A percentile compares a stretch with the other conserved stretches of the same genome.
These are phyloP conservation scores for Botrytis medusae DNA, from an alignment of 2,329 filamentous ascomycete species.

Conservation along the genomic window DNA sequence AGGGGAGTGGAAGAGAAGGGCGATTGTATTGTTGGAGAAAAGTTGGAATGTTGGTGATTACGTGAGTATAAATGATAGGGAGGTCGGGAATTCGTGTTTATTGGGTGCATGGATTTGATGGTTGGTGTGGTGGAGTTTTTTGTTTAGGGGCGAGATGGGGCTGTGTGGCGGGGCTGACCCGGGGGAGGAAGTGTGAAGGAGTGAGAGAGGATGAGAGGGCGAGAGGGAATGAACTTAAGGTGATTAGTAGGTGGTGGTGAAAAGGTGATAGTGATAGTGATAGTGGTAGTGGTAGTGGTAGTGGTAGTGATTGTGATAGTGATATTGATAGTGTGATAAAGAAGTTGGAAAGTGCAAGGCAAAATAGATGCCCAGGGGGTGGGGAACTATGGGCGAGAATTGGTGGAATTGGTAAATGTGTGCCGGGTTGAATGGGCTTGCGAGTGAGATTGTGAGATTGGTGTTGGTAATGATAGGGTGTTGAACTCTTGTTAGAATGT, in stretches of 20 bases:
- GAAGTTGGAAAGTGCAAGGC: not conserved
- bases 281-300: no score
- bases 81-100: not conserved
- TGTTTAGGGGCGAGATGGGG: not conserved
- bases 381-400: not conserved
- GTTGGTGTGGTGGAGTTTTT: not conserved
- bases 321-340: not conserved
- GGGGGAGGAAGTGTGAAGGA: not conserved
- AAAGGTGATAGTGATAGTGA: not conserved
- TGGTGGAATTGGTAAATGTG: not conserved
- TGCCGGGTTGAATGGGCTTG: not conserved
- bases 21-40: not conserved
- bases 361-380: not conserved
- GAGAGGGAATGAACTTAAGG: not conserved
- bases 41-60: not conserved
- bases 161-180: not conserved
- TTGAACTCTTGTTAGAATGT: rapidly evolving
- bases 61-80: no score
- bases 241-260: not conserved
- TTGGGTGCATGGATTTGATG: not conserved
- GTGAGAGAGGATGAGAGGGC: not conserved
- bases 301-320: not conserved
- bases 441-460: not conserved
- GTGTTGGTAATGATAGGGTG: not conserved
- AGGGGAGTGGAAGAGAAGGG: no score